Evolutionary conservation across 2,329 filamentous ascomycete genomes (phyloP).

Genomic region (Amauroascus niger): DNA sequence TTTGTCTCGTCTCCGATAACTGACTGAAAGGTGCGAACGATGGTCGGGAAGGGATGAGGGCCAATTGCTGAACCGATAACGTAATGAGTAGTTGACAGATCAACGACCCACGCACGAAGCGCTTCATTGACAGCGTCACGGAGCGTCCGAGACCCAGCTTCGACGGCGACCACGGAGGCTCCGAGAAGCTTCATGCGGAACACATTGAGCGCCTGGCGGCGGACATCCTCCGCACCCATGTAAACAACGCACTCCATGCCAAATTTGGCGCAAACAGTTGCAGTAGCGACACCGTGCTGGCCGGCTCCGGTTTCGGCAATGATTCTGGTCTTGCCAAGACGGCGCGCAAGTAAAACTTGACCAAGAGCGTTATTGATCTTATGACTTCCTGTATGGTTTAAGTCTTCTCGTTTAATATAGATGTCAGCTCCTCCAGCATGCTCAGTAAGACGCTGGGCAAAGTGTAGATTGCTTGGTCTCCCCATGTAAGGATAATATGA

Average conservation of each 20-base stretch:
- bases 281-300: constrained; percentile 94
- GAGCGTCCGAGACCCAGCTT: constrained; percentile 74
- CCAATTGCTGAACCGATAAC: constrained; percentile 97
- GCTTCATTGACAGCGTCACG: constrained; percentile 92
- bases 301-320: constrained; percentile 97
- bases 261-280: constrained; percentile 95
- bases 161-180: constrained; percentile 83
- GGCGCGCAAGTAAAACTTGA: constrained; percentile 74
- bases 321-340: constrained; percentile 89
- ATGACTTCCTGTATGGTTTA: constrained; percentile 96
- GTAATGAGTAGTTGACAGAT: constrained; percentile 91
- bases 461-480: constrained; percentile 80
- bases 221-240: constrained; percentile 97
- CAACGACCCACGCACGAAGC: constrained; percentile 83
- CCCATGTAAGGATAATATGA: constrained; percentile 98
- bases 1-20: constrained; percentile 95
- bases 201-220: constrained; percentile 90
- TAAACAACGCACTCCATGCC: constrained; percentile 96
- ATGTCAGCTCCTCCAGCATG: constrained; percentile 87
- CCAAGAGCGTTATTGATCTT: constrained; percentile 99
- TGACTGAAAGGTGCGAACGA: constrained; percentile 93
- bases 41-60: constrained; percentile 94
- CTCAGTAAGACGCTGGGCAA: constrained; percentile 79
- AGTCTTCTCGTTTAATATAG: constrained; percentile 94
- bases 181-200: constrained; percentile 97